A percentile compares a stretch with the other conserved stretches of the same genome.
phyloP scores from a whole-genome alignment of 257 asterid species.

The Coffea eugenioides region DNA sequence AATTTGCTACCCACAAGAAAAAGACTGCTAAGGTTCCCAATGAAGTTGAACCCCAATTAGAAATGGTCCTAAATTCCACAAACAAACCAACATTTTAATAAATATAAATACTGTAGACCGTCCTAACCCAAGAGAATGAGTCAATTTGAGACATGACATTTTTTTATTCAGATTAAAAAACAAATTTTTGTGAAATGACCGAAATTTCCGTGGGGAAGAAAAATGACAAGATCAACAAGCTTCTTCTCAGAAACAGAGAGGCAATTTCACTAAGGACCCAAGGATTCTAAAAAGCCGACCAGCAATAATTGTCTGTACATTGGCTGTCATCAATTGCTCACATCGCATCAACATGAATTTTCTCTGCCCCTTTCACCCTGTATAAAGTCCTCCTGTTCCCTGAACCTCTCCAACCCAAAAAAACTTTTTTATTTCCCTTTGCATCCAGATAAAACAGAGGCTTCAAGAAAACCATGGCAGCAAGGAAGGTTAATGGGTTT shows the following conservation, averaged over 20 bases:
- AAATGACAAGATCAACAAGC: slow-evolving; percentile 9
- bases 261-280: slow-evolving; percentile 35
- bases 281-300: slow-evolving; percentile 44
- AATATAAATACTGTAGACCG: neutral
- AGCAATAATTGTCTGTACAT: slow-evolving; percentile 37
- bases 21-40: neutral
- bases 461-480: neutral
- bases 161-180: neutral
- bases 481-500: slow-evolving; percentile 35
- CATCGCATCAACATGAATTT: slow-evolving; percentile 3
- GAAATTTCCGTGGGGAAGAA: neutral
- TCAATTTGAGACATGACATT: neutral
- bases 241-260: slow-evolving; percentile 49
- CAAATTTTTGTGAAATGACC: neutral
- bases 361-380: neutral
- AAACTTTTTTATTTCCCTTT: neutral
- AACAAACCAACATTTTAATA: neutral
- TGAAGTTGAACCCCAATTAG: neutral
- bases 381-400: slow-evolving; percentile 30
- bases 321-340: slow-evolving; percentile 41
- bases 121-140: slow-evolving; percentile 8
- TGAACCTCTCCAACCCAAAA: slow-evolving; percentile 7
- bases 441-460: slow-evolving; percentile 15
- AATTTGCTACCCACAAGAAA: slow-evolving; percentile 6
- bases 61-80: neutral